Base-by-base conservation (phyloP, 495 filamentous ascomycete species). In the Apodospora peruviana region DNA sequence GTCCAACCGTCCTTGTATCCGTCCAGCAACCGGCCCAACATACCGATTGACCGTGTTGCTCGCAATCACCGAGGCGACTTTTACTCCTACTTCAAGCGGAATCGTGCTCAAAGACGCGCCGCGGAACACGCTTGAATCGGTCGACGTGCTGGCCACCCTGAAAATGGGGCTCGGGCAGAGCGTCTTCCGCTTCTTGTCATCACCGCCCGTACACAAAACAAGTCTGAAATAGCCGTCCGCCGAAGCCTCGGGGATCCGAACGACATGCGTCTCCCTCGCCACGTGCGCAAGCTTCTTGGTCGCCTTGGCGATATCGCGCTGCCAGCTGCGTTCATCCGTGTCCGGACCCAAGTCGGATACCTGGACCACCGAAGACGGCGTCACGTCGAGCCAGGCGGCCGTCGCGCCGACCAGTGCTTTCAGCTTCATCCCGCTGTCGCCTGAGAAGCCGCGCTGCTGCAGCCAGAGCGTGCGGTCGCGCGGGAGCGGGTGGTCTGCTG, bases 171-270 rank as follows among this genome's bases (percentile, higher is more conserved):
- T 83, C 10, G 70, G 68, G 42, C 82, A 85, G 2, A 87, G 69
- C 1, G 78, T 70, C 60, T 82, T 83, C 49, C 68, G 62, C 34
- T 56, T 54, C 4, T 47, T 45, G 34, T 48, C 55, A 47, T 68
- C 68, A 42, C 56, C 62, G 2, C 77, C 78, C 2, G 71, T 60
- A 50, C 82, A 85, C 14, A 86, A 69, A 2, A 84, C 74, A 5
- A 86, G 59, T 29, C 82, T 79, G 41, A 83, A 82, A 55, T 87
- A 87, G 0, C 83, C 84, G 58, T 87, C 84, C 0, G 70, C 70
- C 0, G 78, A 78, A 5, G 77, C 74, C 19, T 74, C 75, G 0
- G 84, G 83, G 17, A 87, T 82, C 4, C 82, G 70, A 3, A 84
- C 67, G 7, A 86, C 73, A 7, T 74, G 75, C 0, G 84, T 86